Conservation (phyloP, 1,284 basidiomycete species). For the Cutaneotrichosporon sp. region DNA sequence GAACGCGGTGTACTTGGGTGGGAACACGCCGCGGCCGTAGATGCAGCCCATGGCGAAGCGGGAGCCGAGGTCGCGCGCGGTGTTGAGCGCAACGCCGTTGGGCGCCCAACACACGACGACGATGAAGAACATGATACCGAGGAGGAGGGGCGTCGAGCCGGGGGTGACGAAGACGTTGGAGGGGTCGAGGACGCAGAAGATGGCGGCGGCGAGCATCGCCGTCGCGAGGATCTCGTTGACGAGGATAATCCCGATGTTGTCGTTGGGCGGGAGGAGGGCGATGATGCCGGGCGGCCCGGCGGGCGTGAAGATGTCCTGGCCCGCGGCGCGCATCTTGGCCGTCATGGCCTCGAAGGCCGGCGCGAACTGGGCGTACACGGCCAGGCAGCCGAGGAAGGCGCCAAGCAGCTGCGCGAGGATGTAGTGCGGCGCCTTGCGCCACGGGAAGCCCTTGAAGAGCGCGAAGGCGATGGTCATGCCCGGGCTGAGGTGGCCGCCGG, state of each 20-base stretch:
- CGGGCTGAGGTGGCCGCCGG: slow-evolving; percentile 36
- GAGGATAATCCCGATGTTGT: slow-evolving; percentile 15
- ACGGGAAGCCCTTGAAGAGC: slow-evolving; percentile 39
- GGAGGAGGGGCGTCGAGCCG: slow-evolving; percentile 9
- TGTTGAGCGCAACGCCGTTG: slow-evolving; percentile 23
- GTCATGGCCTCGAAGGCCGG: slow-evolving; percentile 7
- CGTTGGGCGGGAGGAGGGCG: slow-evolving; percentile 10
- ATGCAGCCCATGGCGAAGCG: slow-evolving; percentile 18
- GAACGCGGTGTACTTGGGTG: slow-evolving; percentile 14
- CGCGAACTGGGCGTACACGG: slow-evolving; percentile 13
- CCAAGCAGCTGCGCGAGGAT: slow-evolving; percentile 39
- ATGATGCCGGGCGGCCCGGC: slow-evolving; percentile 9
- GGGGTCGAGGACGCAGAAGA: slow-evolving; percentile 23
- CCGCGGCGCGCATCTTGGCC: slow-evolving; percentile 6
- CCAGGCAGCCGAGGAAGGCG: slow-evolving; percentile 18
- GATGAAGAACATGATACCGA: slow-evolving; percentile 18
- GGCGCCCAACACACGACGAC: slow-evolving; percentile 8
- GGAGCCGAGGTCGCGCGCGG: slow-evolving; percentile 23
- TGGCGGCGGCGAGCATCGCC: slow-evolving; percentile 7
- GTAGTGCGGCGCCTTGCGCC: slow-evolving; percentile 43
- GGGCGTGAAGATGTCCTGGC: slow-evolving; percentile 3
- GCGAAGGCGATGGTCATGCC: slow-evolving; percentile 32
- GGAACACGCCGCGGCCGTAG: slow-evolving; percentile 18
- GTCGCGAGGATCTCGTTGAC: slow-evolving; percentile 19
- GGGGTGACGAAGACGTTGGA: slow-evolving; percentile 22